Evolutionary conservation across 2,329 filamentous ascomycete species (phyloP), one percentile per base, ranked within the genome.

Genomic region (Xylariaceae sp.): DNA sequence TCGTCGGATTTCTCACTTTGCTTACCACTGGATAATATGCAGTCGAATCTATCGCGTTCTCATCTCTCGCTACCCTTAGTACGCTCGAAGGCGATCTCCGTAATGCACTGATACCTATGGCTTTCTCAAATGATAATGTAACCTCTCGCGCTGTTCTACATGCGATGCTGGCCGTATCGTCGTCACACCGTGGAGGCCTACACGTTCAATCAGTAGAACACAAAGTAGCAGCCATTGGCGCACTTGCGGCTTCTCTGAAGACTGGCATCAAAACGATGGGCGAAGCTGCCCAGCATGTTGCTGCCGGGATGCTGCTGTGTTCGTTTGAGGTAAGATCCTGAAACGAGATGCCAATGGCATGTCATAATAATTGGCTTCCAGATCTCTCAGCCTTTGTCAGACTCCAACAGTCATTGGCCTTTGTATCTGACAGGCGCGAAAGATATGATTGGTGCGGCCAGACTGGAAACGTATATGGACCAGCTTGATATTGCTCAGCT

Each of bases 71-170:
- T 19, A 53, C 53, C 2, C 17, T 42, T 39, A 48, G 22, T 32
- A 9, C 43, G 6, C 39, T 50, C 17, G 12, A 35, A 15, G 38
- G 42, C 18, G 14, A 32, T 11, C 22, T 55, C 15, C 50, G 53
- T 15, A 47, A 55, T n/a, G 18, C 44, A 5, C 41, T 55, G 18
- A 22, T 50, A 17, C 30, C 31, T 3, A 48, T 55, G 47, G 52
- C 52, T 27, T 42, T 53, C 6, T 40, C 17, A 11, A 40, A 48
- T 27, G 22, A 47, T 19, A 41, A 47, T 7, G 48, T 53, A 22
- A n/a, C 50, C 10, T 53, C 50, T 14, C 40, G 47, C n/a, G 53
- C 53, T 10, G 50, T 55, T 5, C 53, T 55, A 11, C 53, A 55
- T 19, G 47, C 53, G 12, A 15, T 55, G 18, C 33, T 55, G 11